Base-by-base conservation (phyloP, 768 basidiomycete genomes). In the Leccinum sublutescens region DNA sequence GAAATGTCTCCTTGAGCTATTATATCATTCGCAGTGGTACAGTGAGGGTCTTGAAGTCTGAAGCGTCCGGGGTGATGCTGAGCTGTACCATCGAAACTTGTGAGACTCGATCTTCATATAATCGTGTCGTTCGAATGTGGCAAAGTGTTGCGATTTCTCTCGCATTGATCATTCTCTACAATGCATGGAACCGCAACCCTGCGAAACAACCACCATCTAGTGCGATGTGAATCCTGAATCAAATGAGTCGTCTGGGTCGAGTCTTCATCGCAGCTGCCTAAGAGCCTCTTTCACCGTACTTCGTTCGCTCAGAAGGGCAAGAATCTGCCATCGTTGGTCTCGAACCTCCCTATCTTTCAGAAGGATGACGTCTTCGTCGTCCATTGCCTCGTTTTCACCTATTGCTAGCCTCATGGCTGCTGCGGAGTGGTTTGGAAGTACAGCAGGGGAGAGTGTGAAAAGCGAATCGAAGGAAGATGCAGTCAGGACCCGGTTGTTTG, bases 341-440 rank as follows among this genome's bases (percentile, higher is more conserved):
- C 81, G 76, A 17, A 85, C 82, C 61, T 89, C 86, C 21, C 84
- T 76, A 62, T 87, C 82, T 68, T 85, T 85, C 47, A 88, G 72
- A 15, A 86, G 67, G 4, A 74, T 70, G 23, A 81, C 68, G 56
- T 85, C 80, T 60, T 81, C 79, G 51, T 81, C 79, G 23, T 82
- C 68, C 33, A 73, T 64, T 17, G 67, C 62, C 29, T 83, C 81
- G 31, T 80, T 80, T 27, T 82, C 83, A 14, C 84, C 82, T 49
- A 82, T 68, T 9, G 85, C 81, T 19, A 92, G 77, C 15, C 84
- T 84, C 82, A 86, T 84, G 14, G 89, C 91, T 19, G 88, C 84
- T 11, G 91, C 91, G 33, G 87, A 89, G 57, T 82, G 83, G 67
- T 90, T 88, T 11, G 91, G 91, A n/a, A 93, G 77, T 38, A 87